Evolutionary conservation across 139 green algal genomes (phyloP).

Genomic region (Micromonas commoda): DNA sequence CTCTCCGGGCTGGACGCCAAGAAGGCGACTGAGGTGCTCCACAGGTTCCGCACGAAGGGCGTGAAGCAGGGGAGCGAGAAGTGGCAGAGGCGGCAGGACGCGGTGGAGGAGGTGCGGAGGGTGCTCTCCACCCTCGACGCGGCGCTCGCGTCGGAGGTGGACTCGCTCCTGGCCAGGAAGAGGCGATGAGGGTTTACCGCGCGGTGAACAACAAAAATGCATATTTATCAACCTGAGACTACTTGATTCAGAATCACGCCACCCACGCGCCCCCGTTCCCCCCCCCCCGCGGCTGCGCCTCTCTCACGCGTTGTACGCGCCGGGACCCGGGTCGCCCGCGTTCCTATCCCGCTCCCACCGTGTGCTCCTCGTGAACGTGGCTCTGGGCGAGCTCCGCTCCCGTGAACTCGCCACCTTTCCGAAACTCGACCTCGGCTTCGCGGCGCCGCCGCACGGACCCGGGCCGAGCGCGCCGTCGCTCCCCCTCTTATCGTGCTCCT

Average conservation of each 20-base stretch:
- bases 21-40: not conserved
- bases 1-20: not conserved
- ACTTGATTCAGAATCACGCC: not conserved
- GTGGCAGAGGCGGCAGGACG: not conserved
- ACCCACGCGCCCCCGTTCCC: not conserved
- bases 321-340: not conserved
- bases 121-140: not conserved
- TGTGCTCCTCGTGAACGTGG: not conserved
- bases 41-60: not conserved
- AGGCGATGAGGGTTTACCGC: no score
- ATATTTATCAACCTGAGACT: not conserved
- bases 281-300: not conserved
- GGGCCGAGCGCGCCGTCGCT: no score
- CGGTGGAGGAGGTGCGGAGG: not conserved
- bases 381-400: not conserved
- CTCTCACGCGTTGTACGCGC: not conserved
- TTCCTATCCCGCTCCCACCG: not conserved
- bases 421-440: no score
- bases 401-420: no score
- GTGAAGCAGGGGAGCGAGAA: conserved; percentile 9
- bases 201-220: no score
- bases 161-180: not conserved
- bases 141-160: not conserved
- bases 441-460: no score
- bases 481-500: no score